Evolutionary conservation across 441 rosid species (phyloP), one percentile per base, ranked within the genome.

Genomic region (Jatropha multifida): DNA sequence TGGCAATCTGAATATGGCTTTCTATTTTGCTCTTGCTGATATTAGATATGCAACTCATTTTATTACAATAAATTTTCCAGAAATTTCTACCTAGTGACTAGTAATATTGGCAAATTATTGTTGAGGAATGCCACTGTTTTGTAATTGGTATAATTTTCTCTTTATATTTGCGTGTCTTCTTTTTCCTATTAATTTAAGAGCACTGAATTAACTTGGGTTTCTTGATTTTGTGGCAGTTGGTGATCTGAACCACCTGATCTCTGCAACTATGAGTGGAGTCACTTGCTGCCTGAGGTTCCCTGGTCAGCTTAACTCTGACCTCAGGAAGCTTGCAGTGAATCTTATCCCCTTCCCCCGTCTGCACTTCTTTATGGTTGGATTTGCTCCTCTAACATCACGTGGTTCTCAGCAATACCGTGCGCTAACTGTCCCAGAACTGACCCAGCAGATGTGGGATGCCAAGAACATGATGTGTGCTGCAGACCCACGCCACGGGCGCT

Each of bases 261-360:
- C 85, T 58, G 83, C 85, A n/a, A 83, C 85, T 26, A 80, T 77
- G 85, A 80, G 84, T 26, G 83, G 86, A 5, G 86, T 83, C 18
- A 83, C 86, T 20, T 83, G 86, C 82, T 80, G 86, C 83, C 82
- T 83, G 48, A 62, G 86, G 78, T 77, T 77, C 48, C 79, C 79
- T 14, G 79, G 79, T 3, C 79, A 77, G 60, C 75, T 77, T 10
- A 77, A 83, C 77, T 83, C 86, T 40, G 86, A 83, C 41, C 84
- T 83, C 11, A 76, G 86, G 77, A 83, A 83, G 72, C 86, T 83
- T 65, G 84, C 86, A 2, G 86, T 83, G 77, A 83, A 83, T 54
- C 86, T 80, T 67, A 83, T 83, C 63, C 84, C 86, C 66, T 83
- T 83, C 71, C 86, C 86, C 2, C 83, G 84, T 2, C 80, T 83